phyloP scores from a whole-genome alignment of 495 filamentous ascomycete genomes.

The Lophiostoma macrostomum region DNA sequence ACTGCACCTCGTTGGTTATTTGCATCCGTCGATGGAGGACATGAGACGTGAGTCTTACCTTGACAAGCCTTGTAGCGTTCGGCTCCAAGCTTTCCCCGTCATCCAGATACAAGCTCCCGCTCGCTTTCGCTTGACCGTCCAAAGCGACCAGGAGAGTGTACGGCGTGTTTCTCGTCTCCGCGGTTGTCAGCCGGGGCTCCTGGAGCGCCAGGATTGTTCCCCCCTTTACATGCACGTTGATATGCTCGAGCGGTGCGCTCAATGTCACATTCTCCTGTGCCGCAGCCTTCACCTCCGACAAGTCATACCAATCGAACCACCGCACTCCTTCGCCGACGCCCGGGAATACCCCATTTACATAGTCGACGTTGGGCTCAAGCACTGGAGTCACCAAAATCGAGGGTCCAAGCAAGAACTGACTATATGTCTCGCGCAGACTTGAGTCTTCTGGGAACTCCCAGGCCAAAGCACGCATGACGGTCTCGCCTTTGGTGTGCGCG shows the following conservation, averaged over 20 bases:
- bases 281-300: slow-evolving; percentile 49
- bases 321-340: slow-evolving; percentile 57
- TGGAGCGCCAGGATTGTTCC: slow-evolving; percentile 66
- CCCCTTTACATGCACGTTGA: slow-evolving; percentile 69
- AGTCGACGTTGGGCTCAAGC: slow-evolving; percentile 57
- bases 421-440: slow-evolving; percentile 59
- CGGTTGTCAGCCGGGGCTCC: slow-evolving; percentile 63
- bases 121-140: slow-evolving; percentile 53
- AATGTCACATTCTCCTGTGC: slow-evolving; percentile 66
- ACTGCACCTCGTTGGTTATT: background rate
- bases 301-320: slow-evolving; percentile 82
- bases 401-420: slow-evolving; percentile 67
- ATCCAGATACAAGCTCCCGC: slow-evolving; percentile 70
- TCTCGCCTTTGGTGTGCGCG: slow-evolving; percentile 64
- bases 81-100: slow-evolving; percentile 71
- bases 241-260: slow-evolving; percentile 70
- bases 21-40: background rate
- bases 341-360: slow-evolving; percentile 72
- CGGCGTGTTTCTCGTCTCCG: slow-evolving; percentile 58
- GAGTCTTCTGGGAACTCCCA: slow-evolving; percentile 81
- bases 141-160: slow-evolving; percentile 68
- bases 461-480: slow-evolving; percentile 73
- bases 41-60: background rate
- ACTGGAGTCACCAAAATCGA: slow-evolving; percentile 69
- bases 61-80: slow-evolving; percentile 41